Percentiles rank a stretch among this genome's conserved stretches.
Evolutionary conservation across 2,329 filamentous ascomycete species (phyloP).

Genomic region (Sodiomyces alkalinus): DNA sequence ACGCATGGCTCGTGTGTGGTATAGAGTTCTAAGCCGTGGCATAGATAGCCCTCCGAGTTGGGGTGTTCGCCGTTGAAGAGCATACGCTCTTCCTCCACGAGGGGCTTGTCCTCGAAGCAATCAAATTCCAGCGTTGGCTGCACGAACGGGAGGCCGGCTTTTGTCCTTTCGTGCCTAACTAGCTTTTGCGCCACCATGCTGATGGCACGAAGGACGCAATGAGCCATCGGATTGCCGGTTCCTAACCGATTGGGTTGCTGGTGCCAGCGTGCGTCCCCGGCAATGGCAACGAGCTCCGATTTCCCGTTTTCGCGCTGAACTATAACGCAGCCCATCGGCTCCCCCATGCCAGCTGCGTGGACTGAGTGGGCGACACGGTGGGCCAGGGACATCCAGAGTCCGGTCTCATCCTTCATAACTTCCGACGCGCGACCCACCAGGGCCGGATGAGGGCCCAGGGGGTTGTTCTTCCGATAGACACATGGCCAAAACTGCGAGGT

Average conservation of each 20-base stretch:
- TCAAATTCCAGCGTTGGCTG: constrained; percentile 35
- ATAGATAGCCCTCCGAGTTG: constrained; percentile 72
- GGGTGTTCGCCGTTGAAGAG: constrained; percentile 51
- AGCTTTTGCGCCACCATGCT: constrained; percentile 65
- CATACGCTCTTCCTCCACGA: constrained; percentile 49
- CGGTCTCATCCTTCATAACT: constrained; percentile 49
- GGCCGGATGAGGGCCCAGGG: constrained; percentile 68
- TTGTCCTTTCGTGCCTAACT: constrained; percentile 36
- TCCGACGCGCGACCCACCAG: constrained; percentile 55
- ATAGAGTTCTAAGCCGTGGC: constrained; percentile 86
- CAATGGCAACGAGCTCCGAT: constrained; percentile 51
- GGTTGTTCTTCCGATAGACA: constrained; percentile 76
- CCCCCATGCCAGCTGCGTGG: constrained; percentile 42
- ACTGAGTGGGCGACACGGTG: constrained; percentile 46
- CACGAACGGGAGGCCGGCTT: constrained; percentile 17
- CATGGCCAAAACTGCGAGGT: constrained; percentile 68
- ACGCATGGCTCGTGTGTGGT: constrained; percentile 91
- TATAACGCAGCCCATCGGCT: constrained; percentile 60
- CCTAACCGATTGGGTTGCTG: constrained; percentile 29
- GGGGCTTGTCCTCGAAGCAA: constrained; percentile 52
- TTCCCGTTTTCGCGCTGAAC: constrained; percentile 44
- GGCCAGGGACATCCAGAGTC: constrained; percentile 54
- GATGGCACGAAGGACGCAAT: constrained; percentile 64
- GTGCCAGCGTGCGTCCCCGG: constrained; percentile 61
- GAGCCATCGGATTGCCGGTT: constrained; percentile 60